Evolutionary conservation across 192 early-diverging fungal genomes (phyloP).

Genomic region (Chytriomyces confervae): DNA sequence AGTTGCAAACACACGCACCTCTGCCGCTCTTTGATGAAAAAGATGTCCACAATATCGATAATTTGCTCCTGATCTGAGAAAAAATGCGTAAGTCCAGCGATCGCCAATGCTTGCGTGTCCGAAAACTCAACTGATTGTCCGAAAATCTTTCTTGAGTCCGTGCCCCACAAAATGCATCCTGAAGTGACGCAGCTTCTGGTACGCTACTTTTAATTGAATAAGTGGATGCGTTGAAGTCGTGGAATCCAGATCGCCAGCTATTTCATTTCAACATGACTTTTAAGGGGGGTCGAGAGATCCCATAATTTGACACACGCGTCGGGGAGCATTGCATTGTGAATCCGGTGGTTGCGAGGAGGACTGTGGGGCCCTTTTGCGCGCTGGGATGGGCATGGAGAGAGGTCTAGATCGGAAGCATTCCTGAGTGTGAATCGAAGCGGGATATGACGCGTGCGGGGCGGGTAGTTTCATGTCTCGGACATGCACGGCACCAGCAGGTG

Average conservation of each 20-base stretch:
- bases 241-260: conserved; percentile 83
- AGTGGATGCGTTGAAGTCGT: conserved; percentile 74
- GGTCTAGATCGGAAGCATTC: conserved; percentile 78
- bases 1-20: conserved; percentile 48
- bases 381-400: conserved; percentile 69
- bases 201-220: conserved; percentile 87
- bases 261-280: background rate
- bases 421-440: conserved; percentile 73
- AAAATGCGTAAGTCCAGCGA: background rate
- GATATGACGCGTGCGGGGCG: conserved; percentile 59
- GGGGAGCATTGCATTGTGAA: conserved; percentile 56
- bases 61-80: conserved; percentile 78
- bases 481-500: conserved; percentile 66
- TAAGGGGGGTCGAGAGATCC: conserved; percentile 67
- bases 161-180: conserved; percentile 94
- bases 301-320: conserved; percentile 85
- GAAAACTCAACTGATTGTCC: conserved; percentile 83
- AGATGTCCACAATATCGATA: conserved; percentile 95
- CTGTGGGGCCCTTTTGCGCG: conserved; percentile 30
- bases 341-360: conserved; percentile 39
- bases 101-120: background rate
- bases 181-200: conserved; percentile 86
- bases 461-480: conserved; percentile 71
- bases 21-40: conserved; percentile 79
- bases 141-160: conserved; percentile 92